Evolutionary conservation across 768 basidiomycete genomes (phyloP).

Genomic region (Phylloporus sp.): DNA sequence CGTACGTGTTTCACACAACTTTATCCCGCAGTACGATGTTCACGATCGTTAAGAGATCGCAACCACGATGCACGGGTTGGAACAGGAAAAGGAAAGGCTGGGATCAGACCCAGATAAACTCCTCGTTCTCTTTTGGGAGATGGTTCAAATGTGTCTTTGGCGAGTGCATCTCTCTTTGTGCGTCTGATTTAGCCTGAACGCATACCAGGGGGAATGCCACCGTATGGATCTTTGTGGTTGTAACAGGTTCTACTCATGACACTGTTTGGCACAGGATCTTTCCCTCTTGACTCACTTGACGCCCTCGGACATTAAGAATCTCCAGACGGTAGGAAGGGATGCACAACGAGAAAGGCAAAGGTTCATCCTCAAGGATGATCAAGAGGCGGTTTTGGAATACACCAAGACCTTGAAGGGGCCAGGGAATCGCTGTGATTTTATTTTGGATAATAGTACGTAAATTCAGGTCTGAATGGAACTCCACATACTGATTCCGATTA

Average conservation of each 20-base stretch:
- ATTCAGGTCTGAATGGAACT: neutral
- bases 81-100: constrained; percentile 42
- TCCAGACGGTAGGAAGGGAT: constrained; percentile 81
- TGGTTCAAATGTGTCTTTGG: constrained; percentile 91
- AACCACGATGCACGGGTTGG: constrained; percentile 64
- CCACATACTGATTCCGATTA: constrained; percentile 27
- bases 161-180: neutral
- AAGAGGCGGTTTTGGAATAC: constrained; percentile 69
- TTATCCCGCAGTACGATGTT: neutral
- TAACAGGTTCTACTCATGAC: neutral
- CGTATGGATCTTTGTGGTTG: constrained; percentile 36
- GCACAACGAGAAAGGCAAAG: constrained; percentile 72
- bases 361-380: constrained; percentile 84
- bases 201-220: constrained; percentile 86
- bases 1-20: constrained; percentile 44
- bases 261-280: constrained; percentile 59
- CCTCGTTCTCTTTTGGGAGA: constrained; percentile 68
- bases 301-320: constrained; percentile 72
- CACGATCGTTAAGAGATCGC: constrained; percentile 56
- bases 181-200: constrained; percentile 4
- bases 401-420: constrained; percentile 49
- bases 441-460: constrained; percentile 81
- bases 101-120: constrained; percentile 50
- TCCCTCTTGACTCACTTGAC: constrained; percentile 86
- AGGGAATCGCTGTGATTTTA: constrained; percentile 64